Evolutionary conservation across 2,329 filamentous ascomycete genomes (phyloP), one percentile per base, ranked within the genome.

Genomic region (Penicillium fuscoglaucum): DNA sequence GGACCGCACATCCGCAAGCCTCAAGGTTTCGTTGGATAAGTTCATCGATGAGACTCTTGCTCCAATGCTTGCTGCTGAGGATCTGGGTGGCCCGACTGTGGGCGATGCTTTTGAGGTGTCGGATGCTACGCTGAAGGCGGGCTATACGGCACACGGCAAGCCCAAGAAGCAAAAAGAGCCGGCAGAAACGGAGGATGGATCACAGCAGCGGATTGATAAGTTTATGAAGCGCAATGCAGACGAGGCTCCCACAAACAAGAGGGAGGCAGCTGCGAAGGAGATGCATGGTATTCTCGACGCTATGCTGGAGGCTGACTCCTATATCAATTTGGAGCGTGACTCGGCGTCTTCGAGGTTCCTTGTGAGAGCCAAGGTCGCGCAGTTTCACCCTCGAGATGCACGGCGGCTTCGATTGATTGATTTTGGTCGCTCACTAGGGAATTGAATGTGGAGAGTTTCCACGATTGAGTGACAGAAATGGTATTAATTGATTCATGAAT

Each of bases 51-150:
- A 85, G 44, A 83, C 85, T 41, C 81, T 96, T 1, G 89, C 89
- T 1, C 76, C 84, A 3, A 90, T 93, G 85, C 80, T 96, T 44
- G 91, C 90, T 7, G 90, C 90, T 0, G 91, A 96, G 76, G 90
- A 92, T 68, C 81, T 93, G 1, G 91, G 91, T 8, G 91, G 91
- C 0, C 91, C 91, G 0, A 88, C 92, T 12, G 90, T 93, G 0
- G 90, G 91, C 4, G 88, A 91, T 64, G 80, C 88, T 66, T 80
- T 89, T 69, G 85, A 89, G 76, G 87, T 79, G 66, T 83, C 79
- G 9, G 83, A 88, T 45, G 83, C 77, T 13, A 78, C 73, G 8
- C 73, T 84, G 41, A 78, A 78, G 52, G 77, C 77, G 28, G 82
- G 82, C n/a, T 84, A 84, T 70, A 83, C 80, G 4, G 76, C 75